Evolutionary conservation across 1,284 basidiomycete genomes (phyloP).

Genomic region (Ceratobasidium sp.): DNA sequence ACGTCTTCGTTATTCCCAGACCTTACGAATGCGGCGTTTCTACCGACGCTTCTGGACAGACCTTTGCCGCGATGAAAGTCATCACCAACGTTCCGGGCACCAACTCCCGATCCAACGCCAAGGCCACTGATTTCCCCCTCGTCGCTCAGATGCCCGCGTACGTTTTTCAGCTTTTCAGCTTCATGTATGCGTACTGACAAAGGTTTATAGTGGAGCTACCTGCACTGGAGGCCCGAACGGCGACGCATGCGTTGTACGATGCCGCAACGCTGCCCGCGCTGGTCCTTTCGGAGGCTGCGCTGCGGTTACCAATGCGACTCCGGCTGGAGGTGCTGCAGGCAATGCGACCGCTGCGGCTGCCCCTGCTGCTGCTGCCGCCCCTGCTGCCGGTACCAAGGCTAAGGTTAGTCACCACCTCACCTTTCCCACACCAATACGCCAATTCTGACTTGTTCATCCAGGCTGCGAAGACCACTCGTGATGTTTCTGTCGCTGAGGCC

Average conservation of each 20-base stretch:
- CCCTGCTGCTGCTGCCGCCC: conserved; percentile 11
- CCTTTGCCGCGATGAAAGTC: conserved; percentile 48
- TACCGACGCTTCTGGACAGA: conserved; percentile 47
- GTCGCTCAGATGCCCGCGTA: conserved; percentile 47
- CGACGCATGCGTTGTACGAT: conserved; percentile 49
- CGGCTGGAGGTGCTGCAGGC: conserved; percentile 25
- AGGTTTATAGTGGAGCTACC: conserved; percentile 40
- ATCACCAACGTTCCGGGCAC: conserved; percentile 49
- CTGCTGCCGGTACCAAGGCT: conserved; percentile 14
- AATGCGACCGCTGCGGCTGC: conserved; percentile 5
- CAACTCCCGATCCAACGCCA: conserved; percentile 45
- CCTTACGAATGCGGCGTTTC: conserved; percentile 49
- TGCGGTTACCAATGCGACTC: conserved; percentile 44
- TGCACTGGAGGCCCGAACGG: conserved; percentile 50
- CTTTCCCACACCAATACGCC: neutral
- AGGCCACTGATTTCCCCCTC: conserved; percentile 49
- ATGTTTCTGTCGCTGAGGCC: conserved; percentile 27
- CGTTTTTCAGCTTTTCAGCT: neutral
- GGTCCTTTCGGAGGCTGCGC: conserved; percentile 51
- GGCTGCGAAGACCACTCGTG: conserved; percentile 23
- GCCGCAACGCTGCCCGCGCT: conserved; percentile 48
- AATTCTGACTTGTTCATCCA: neutral
- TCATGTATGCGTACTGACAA: neutral
- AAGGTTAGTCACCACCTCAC: neutral
- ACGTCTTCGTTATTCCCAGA: conserved; percentile 26